A percentile compares a stretch with the other conserved stretches of the same genome.
phyloP scores from a whole-genome alignment of 2,329 filamentous ascomycete genomes.

The Penicillium sp. region DNA sequence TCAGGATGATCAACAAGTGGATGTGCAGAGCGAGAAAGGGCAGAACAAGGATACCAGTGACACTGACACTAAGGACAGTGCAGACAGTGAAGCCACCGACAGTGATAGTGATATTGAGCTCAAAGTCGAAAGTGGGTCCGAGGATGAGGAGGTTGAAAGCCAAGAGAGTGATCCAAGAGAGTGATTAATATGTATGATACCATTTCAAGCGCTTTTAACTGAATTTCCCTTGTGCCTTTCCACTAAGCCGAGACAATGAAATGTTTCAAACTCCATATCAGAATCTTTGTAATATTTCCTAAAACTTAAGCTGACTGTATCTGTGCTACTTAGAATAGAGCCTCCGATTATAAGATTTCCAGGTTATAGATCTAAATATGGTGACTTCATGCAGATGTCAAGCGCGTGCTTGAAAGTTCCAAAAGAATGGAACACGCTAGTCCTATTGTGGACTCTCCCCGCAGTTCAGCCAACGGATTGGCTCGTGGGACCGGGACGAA shows the following conservation, averaged over 20 bases:
- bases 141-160: background rate
- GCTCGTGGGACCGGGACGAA: background rate
- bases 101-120: background rate
- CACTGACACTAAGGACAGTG: too few relatives aligned
- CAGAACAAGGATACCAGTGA: background rate
- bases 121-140: background rate
- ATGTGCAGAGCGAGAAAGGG: background rate
- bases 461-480: background rate
- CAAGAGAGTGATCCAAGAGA: background rate
- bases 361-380: background rate
- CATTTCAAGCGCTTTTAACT: background rate
- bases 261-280: background rate
- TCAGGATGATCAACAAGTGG: background rate
- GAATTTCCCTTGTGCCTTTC: background rate
- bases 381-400: background rate
- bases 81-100: background rate
- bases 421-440: background rate
- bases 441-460: background rate
- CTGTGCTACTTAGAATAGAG: background rate
- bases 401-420: background rate
- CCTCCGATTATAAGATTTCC: background rate
- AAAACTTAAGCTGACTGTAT: background rate
- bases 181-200: background rate
- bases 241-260: background rate
- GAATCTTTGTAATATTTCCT: background rate